Evolutionary conservation across 345 rosid species (phyloP).

Genomic region (Eucalyptus tenuipes): DNA sequence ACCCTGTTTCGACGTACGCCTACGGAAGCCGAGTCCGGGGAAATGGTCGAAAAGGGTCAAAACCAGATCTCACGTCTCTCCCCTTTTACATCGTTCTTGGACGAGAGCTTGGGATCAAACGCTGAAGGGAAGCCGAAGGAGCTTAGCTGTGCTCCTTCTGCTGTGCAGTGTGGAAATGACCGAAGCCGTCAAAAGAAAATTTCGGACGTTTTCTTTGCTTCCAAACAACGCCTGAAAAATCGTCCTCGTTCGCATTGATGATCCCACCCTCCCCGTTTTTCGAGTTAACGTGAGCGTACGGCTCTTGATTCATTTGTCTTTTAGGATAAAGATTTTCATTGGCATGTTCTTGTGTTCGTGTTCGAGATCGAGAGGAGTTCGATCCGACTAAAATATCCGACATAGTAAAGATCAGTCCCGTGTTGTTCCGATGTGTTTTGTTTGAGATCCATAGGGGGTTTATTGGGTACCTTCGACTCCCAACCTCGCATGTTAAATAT

Average conservation of each 20-base stretch:
- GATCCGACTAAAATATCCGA: not conserved
- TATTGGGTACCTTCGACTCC: not conserved
- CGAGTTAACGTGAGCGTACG: not conserved
- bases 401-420: not conserved
- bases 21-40: not conserved
- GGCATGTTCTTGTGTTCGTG: not conserved
- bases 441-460: not conserved
- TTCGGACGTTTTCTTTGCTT: not conserved
- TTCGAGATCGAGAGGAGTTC: not conserved
- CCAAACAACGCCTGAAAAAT: not conserved
- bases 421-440: not conserved
- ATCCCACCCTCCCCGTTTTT: not conserved
- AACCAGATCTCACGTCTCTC: not conserved
- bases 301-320: not conserved
- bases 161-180: constrained; percentile 3
- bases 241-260: not conserved
- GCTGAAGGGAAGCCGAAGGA: not conserved
- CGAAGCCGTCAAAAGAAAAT: not conserved
- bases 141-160: not conserved
- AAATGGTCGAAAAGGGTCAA: not conserved
- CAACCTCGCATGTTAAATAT: not conserved
- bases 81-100: not conserved
- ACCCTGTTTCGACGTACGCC: not conserved
- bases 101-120: not conserved
- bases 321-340: not conserved